Evolutionary conservation across 2,329 filamentous ascomycete species (phyloP), one percentile per base, ranked within the genome.

Genomic region (Scytalidium lignicola): DNA sequence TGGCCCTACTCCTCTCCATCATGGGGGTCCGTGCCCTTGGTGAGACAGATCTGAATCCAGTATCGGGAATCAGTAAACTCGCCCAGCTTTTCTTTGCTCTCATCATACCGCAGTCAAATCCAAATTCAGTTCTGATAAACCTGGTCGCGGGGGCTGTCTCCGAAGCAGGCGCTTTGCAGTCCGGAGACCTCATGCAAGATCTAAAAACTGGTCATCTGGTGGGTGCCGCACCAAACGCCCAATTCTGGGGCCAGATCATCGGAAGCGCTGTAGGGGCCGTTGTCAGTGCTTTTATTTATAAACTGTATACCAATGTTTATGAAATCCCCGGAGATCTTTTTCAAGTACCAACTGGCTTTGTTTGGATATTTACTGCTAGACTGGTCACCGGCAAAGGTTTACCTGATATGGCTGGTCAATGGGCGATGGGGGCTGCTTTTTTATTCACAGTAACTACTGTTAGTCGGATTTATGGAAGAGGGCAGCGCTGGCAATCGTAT

Each of bases 281-380:
- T 10, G 78, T 95, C 5, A 92, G 87, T 51, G 90, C 92, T 0
- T 79, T 86, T 2, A 86, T 97, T 2, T 99, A 99, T 67, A 85
- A 85, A 51, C 73, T 97, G 13, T 99, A 99, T 63, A 92, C 90
- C 2, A 84, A 80, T 28, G 91, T 96, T 1, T 99, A 99, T 62
- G 75, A 83, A 37, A 86, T 99, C 5, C 93, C 93, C 0, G 89
- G 91, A 0, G 85, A 89, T 9, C 73, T 96, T 47, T 97, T 99
- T 66, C 87, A 96, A 63, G 90, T 96, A 1, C 93, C 93, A 0
- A 97, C 93, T 0, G 92, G 85, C 1, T 96, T 92, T 65, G 91
- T 99, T 4, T 99, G 93, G 93, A 88, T 99, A 47, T 96, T 96
- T 67, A 99, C 93, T 0, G 92, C 93, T 1, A 78, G 93, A 15